A percentile compares a stretch with the other conserved stretches of the same genome.
Evolutionary conservation across 2,329 filamentous ascomycete species (phyloP).

Genomic region (Allantophomopsis cytisporea): DNA sequence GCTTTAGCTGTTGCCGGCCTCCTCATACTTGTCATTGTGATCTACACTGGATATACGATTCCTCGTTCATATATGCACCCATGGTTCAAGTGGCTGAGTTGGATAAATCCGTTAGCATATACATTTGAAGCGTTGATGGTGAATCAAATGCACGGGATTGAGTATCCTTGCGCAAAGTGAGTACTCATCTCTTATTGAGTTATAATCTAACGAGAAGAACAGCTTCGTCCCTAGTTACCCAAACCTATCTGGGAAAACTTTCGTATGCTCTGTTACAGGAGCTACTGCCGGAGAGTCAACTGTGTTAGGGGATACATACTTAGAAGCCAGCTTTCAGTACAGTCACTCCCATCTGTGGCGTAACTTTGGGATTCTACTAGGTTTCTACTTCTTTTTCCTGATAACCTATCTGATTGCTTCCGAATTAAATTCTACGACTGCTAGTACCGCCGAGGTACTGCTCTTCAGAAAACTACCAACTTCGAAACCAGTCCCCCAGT

Average conservation of each 20-base stretch:
- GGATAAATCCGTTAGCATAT: slow-evolving; percentile 59
- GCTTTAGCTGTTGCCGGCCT: slow-evolving; percentile 44
- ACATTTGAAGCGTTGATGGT: slow-evolving; percentile 68
- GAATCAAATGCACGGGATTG: slow-evolving; percentile 51
- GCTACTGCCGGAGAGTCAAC: slow-evolving; percentile 31
- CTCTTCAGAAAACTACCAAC: slow-evolving; percentile 56
- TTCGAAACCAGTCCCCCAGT: slow-evolving; percentile 20
- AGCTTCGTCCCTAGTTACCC: slow-evolving; percentile 6
- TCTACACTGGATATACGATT: slow-evolving; percentile 21
- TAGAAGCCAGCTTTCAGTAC: slow-evolving; percentile 40
- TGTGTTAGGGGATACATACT: slow-evolving; percentile 43
- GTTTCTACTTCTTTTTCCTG: slow-evolving; percentile 46
- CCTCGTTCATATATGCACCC: slow-evolving; percentile 46
- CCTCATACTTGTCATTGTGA: slow-evolving; percentile 16
- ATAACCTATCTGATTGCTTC: slow-evolving; percentile 44
- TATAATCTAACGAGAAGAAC: neutral
- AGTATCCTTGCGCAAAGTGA: slow-evolving; percentile 1
- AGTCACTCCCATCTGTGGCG: slow-evolving; percentile 45
- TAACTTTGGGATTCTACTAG: slow-evolving; percentile 55
- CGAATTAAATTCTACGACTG: slow-evolving; percentile 46
- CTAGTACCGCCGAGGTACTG: slow-evolving; percentile 62
- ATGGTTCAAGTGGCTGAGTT: slow-evolving; percentile 75
- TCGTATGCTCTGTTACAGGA: slow-evolving; percentile 43
- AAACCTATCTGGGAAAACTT: slow-evolving; percentile 18
- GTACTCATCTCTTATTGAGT: neutral